A percentile compares a stretch with the other conserved stretches of the same genome.
Evolutionary conservation across 202 grass and related monocot genomes (phyloP).

Genomic region (Carex sylvatica): DNA sequence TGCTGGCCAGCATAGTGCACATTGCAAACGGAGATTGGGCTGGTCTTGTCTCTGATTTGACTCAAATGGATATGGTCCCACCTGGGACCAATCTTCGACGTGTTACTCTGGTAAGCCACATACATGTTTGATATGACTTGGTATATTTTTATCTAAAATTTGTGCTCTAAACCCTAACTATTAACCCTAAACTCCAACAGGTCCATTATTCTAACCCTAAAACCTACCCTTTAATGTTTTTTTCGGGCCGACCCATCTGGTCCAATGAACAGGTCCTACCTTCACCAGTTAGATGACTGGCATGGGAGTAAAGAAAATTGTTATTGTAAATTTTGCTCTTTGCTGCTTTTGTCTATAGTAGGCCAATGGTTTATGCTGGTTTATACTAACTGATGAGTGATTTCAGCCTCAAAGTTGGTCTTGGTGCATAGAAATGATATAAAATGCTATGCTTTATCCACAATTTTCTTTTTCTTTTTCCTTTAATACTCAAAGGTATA

Average conservation of each 20-base stretch:
- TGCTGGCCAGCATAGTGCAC: conserved; percentile 83
- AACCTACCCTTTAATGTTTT: not conserved
- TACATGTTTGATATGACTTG: not conserved
- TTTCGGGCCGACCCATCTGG: not conserved
- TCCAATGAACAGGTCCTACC: not conserved
- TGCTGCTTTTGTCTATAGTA: not conserved
- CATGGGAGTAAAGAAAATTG: not conserved
- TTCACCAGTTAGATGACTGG: not conserved
- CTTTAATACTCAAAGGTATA: not conserved
- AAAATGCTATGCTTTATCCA: not conserved
- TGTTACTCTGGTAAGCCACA: conserved; percentile 76
- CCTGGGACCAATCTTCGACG: conserved; percentile 71
- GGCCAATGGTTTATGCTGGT: not conserved
- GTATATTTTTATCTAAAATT: not conserved
- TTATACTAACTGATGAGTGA: not conserved
- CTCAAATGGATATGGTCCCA: conserved; percentile 78
- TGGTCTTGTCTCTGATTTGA: conserved; percentile 82
- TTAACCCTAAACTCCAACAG: not conserved
- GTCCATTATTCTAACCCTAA: not conserved
- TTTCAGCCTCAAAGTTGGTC: not conserved
- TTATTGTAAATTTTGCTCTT: not conserved
- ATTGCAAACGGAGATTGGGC: conserved; percentile 95
- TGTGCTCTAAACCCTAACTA: not conserved
- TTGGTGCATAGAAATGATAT: not conserved
- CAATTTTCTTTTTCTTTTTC: not conserved